Base-by-base conservation (phyloP, 2,329 filamentous ascomycete species). In the Cladophialophora chaetospira region DNA sequence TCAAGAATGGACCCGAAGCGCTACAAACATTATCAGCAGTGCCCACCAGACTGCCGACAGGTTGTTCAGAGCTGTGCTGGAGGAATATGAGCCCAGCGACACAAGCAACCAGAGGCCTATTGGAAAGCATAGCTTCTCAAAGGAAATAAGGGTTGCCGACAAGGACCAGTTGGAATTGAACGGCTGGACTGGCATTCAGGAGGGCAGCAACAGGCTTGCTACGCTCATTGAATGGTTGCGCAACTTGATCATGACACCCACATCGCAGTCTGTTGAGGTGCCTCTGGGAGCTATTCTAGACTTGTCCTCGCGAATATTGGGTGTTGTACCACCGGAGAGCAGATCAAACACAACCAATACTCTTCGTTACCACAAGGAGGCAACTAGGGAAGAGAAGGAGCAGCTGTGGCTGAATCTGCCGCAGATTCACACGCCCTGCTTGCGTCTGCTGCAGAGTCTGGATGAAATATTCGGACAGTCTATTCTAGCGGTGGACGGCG, bases 311-410 rank as follows among this genome's bases (percentile, higher is more conserved):
- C 81, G 93, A 42, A 73, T 96, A 25, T 82, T 89, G 31, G 84
- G 87, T 15, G 79, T 95, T 69, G 62, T 83, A 71, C 71, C 82
- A 63, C 54, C 78, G 66, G 64, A 73, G 78, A 67, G 68, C 75
- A 70, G 58, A 68, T 23, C 59, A 57, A 35, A 60, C 53, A 6
- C 78, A 21, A 21, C 78, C 57, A 72, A 71, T 17, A 75, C 75
- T 63, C 75, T 84, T n/a, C 82, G 86, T 58, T 78, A 86, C 57
- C 92, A 91, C 65, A 79, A 85, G 5, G 87, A 89, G 61, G 83
- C 94, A 61, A 81, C 85, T 28, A 83, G 88, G 59, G 89, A 95
- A 47, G 93, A 97, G 72, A 87, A 87, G 59, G 90, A 96, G 51
- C 83, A 86, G 42, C 79, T 97, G 3, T 92, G 88, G 83, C 76